Conservation (phyloP, 2,329 filamentous ascomycete species). For the Fusarium nematophilum region DNA sequence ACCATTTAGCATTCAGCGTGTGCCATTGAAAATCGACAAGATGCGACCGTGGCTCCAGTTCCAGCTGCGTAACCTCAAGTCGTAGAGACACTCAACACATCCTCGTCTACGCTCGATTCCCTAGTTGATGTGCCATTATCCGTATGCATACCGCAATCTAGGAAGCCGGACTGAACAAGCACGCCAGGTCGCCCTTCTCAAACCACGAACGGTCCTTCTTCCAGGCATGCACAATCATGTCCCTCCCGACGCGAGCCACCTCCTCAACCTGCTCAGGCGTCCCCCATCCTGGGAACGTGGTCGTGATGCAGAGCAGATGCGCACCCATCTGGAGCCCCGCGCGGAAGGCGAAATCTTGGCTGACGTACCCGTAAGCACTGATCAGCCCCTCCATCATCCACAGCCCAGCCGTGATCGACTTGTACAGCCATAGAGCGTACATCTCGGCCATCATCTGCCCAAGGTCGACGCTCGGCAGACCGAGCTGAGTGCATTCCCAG, state of each 20-base stretch:
- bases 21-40: no score
- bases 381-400: slow-evolving; percentile 14
- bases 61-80: no score
- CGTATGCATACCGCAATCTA: no score
- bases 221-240: slow-evolving; percentile 7
- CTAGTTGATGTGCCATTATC: no score
- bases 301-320: slow-evolving; percentile 4
- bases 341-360: not conserved
- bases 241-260: not conserved
- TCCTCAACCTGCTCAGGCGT: not conserved
- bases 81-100: no score
- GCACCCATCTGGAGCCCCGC: slow-evolving; percentile 2
- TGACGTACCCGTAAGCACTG: not conserved
- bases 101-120: no score
- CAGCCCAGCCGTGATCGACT: not conserved
- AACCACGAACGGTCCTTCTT: slow-evolving; percentile 3
- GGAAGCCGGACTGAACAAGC: not conserved
- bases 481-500: slow-evolving; percentile 3
- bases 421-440: slow-evolving; percentile 13
- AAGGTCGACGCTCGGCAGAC: not conserved
- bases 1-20: no score
- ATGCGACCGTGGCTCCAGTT: no score
- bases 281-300: slow-evolving; percentile 1
- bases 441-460: slow-evolving; percentile 20
- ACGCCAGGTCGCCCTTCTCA: not conserved